These are phyloP conservation scores for Trichosporon coremiiforme DNA, from an alignment of 1,284 basidiomycete species.

Conservation along the genomic window DNA sequence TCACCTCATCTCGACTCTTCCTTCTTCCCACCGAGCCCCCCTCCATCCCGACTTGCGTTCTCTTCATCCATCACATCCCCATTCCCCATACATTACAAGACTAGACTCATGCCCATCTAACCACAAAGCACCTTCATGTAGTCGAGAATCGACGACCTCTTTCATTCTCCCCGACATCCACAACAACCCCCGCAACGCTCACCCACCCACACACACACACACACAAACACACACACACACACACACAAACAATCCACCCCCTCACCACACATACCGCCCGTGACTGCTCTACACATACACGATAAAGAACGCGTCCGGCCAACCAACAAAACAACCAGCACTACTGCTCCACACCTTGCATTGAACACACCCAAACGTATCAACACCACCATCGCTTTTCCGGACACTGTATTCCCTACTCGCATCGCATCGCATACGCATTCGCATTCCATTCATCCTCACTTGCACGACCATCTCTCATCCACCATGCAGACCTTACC, in stretches of 20 bases:
- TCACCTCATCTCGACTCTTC: slow-evolving; percentile 1
- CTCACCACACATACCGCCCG: background rate
- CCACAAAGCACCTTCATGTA: background rate
- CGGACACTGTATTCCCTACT: slow-evolving; percentile 8
- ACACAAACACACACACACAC: no score
- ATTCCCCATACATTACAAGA: background rate
- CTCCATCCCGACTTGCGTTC: background rate
- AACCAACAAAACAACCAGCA: background rate
- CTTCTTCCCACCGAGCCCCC: no score
- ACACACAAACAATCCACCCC: background rate
- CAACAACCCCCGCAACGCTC: background rate
- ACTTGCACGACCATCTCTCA: slow-evolving; percentile 4
- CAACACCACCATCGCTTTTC: background rate
- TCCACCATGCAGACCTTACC: slow-evolving; percentile 3
- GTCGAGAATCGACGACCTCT: background rate
- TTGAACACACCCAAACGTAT: background rate
- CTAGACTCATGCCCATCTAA: background rate
- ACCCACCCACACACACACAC: no score
- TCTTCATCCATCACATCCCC: slow-evolving; percentile 4
- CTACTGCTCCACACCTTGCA: background rate
- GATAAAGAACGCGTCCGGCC: background rate
- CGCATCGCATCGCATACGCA: slow-evolving; percentile 6
- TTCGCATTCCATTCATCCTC: background rate
- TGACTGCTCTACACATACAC: background rate
- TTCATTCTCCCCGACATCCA: background rate